Conservation (phyloP, 2,329 filamentous ascomycete species). For the Neofusicoccum kwambonambiense region DNA sequence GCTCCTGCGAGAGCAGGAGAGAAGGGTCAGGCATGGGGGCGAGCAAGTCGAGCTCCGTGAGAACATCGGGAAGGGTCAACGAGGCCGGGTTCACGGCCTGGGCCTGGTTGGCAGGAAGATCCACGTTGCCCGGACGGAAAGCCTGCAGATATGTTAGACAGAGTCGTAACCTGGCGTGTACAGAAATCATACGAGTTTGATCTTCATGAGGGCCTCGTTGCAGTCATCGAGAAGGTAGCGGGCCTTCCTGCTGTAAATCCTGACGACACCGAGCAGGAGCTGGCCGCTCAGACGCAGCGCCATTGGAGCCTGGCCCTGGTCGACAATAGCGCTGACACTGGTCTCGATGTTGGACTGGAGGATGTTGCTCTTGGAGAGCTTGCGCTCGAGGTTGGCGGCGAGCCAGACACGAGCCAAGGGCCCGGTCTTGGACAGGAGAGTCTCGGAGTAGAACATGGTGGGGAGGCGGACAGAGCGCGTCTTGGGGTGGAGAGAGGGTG, state of each 20-base stretch:
- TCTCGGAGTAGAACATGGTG: constrained; percentile 95
- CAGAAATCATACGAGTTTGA: constrained; percentile 75
- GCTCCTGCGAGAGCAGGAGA: constrained; percentile 74
- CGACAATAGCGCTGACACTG: constrained; percentile 93
- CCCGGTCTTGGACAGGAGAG: constrained; percentile 92
- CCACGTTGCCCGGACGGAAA: constrained; percentile 94
- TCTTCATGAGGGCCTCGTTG: constrained; percentile 95
- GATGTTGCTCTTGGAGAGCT: constrained; percentile 95
- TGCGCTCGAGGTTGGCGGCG: constrained; percentile 96
- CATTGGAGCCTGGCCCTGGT: constrained; percentile 89
- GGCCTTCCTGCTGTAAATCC: constrained; percentile 96
- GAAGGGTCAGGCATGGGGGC: constrained; percentile 76
- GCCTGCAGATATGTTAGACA: constrained; percentile 56
- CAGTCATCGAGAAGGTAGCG: constrained; percentile 95
- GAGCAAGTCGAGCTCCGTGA: constrained; percentile 90
- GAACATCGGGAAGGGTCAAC: constrained; percentile 83
- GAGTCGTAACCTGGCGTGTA: not conserved
- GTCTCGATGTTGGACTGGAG: constrained; percentile 91
- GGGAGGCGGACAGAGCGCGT: not conserved
- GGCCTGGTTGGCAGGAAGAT: constrained; percentile 76
- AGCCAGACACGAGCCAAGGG: constrained; percentile 97
- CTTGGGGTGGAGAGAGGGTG: not conserved
- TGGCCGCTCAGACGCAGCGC: constrained; percentile 91
- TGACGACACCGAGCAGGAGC: constrained; percentile 88
- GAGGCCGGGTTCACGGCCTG: constrained; percentile 80